Percentiles rank a stretch among this genome's conserved stretches.
Evolutionary conservation across 2,329 filamentous ascomycete genomes (phyloP).

Genomic region (Calonectria henricotiae): DNA sequence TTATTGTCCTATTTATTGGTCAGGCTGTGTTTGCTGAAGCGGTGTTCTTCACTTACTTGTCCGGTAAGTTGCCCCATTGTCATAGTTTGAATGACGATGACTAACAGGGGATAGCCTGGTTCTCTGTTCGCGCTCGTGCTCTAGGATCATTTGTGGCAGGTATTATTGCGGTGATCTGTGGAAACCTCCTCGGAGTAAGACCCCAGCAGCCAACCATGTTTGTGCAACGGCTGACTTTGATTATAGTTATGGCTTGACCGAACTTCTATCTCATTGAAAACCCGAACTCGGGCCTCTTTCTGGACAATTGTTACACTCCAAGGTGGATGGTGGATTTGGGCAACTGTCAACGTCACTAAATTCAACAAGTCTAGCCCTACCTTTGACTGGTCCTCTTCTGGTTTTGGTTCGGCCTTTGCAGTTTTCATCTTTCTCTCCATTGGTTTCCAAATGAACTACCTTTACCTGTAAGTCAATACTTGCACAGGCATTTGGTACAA

Average conservation of each 20-base stretch:
- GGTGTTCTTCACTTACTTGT: constrained; percentile 80
- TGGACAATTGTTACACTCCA: constrained; percentile 70
- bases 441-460: constrained; percentile 82
- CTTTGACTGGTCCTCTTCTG: constrained; percentile 77
- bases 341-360: constrained; percentile 75
- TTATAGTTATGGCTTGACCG: constrained; percentile 72
- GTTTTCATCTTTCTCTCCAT: constrained; percentile 79
- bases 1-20: constrained; percentile 78
- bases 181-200: constrained; percentile 76
- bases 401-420: constrained; percentile 78
- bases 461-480: constrained; percentile 71
- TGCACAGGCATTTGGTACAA: background rate
- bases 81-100: no score
- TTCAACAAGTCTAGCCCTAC: constrained; percentile 72
- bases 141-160: constrained; percentile 81
- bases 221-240: constrained; percentile 8
- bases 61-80: constrained; percentile 40
- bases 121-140: constrained; percentile 78
- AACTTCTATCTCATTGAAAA: constrained; percentile 69
- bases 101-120: constrained; percentile 69
- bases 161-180: constrained; percentile 76
- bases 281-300: constrained; percentile 71
- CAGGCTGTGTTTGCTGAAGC: constrained; percentile 81
- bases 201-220: constrained; percentile 47
- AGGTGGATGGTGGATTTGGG: constrained; percentile 83